Percentiles rank a stretch among this genome's conserved stretches.
These are phyloP conservation scores for Berberis thunbergii DNA, from an alignment of 164 flowering plant genomes.

Conservation along the genomic window DNA sequence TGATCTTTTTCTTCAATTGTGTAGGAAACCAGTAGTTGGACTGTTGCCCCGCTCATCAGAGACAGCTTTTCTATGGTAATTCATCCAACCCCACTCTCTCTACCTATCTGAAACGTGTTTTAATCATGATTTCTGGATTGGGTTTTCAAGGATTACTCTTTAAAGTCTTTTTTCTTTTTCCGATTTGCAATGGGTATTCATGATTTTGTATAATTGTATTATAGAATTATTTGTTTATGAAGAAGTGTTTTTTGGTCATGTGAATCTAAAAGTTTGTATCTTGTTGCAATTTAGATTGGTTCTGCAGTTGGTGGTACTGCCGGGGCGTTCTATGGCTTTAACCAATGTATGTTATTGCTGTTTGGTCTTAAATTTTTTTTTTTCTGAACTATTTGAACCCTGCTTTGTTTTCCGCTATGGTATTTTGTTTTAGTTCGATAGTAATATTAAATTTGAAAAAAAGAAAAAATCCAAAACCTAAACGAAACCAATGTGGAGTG, in stretches of 20 bases:
- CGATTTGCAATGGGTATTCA: too few relatives aligned
- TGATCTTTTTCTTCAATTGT: neutral
- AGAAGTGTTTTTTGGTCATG: neutral
- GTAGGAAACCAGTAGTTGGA: conserved; percentile 84
- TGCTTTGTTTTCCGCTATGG: too few relatives aligned
- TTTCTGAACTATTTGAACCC: too few relatives aligned
- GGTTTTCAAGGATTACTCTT: too few relatives aligned
- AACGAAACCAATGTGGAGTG: too few relatives aligned
- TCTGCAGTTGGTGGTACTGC: conserved; percentile 88
- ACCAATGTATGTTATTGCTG: conserved; percentile 40
- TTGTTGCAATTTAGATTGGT: conserved; percentile 53
- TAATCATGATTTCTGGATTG: neutral
- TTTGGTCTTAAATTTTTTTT: too few relatives aligned
- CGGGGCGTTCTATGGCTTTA: conserved; percentile 87
- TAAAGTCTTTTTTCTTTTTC: too few relatives aligned
- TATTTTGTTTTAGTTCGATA: too few relatives aligned
- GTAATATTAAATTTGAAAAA: too few relatives aligned
- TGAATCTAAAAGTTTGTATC: neutral
- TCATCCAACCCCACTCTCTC: neutral
- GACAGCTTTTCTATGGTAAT: conserved; percentile 87
- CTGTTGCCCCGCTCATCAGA: conserved; percentile 55
- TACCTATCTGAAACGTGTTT: neutral
- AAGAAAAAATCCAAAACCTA: too few relatives aligned
- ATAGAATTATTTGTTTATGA: too few relatives aligned
- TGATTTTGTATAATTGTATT: too few relatives aligned